These are phyloP conservation scores for Candida railenensis DNA, from an alignment of 805 yeast species.

Conservation along the genomic window DNA sequence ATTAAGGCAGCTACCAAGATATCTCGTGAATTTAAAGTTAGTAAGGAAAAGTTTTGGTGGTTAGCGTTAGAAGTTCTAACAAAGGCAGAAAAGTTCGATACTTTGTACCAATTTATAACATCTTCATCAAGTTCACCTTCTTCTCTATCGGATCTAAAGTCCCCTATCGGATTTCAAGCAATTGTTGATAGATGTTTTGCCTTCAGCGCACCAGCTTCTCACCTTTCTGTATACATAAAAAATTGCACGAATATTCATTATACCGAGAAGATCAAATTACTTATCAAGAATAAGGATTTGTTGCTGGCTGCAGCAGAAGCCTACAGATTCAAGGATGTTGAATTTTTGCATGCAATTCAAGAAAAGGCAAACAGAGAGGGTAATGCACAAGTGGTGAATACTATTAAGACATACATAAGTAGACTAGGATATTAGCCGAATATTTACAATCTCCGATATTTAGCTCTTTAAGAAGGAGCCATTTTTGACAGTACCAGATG, in stretches of 20 bases:
- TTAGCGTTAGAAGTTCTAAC: slow-evolving; percentile 30
- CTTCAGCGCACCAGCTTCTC: slow-evolving; percentile 52
- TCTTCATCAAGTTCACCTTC: slow-evolving; percentile 16
- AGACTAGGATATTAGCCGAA: slow-evolving; percentile 22
- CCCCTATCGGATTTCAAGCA: slow-evolving; percentile 72
- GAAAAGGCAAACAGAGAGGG: slow-evolving; percentile 15
- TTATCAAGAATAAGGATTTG: slow-evolving; percentile 50
- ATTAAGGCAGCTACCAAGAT: slow-evolving; percentile 31
- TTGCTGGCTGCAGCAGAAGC: slow-evolving; percentile 52
- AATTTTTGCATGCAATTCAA: slow-evolving; percentile 22
- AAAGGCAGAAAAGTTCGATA: slow-evolving; percentile 29
- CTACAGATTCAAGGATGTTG: slow-evolving; percentile 41
- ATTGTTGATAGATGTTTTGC: slow-evolving; percentile 54
- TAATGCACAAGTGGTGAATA: slow-evolving; percentile 9
- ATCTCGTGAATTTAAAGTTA: slow-evolving; percentile 30
- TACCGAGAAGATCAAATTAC: slow-evolving; percentile 49
- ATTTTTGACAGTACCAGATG: slow-evolving; percentile 41
- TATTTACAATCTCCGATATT: neutral
- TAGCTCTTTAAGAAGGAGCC: slow-evolving; percentile 7
- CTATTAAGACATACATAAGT: slow-evolving; percentile 20
- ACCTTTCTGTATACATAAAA: slow-evolving; percentile 60
- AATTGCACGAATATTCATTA: slow-evolving; percentile 47
- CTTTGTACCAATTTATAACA: slow-evolving; percentile 30
- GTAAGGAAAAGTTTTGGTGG: slow-evolving; percentile 33
- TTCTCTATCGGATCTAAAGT: slow-evolving; percentile 33